Evolutionary conservation across 2,329 filamentous ascomycete genomes (phyloP), one percentile per base, ranked within the genome.

Genomic region (Emmonsia crescens): DNA sequence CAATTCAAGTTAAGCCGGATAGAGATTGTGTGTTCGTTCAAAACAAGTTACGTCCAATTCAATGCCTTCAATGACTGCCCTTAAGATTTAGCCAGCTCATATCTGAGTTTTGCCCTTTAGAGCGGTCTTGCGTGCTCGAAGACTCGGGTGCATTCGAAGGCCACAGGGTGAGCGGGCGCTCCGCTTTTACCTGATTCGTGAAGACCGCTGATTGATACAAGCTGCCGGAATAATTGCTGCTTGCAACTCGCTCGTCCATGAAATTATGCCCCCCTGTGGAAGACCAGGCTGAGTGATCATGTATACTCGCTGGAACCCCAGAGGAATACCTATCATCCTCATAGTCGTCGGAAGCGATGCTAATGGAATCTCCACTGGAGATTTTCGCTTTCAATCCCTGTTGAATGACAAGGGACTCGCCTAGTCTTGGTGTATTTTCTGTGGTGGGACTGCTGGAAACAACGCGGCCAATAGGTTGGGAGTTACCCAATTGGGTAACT

Each of bases 81-180:
- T 64, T 64, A 42, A 77, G 67, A 64, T 77, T 76, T 58, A 77
- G 67, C 75, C 75, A 77, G 67, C 75, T 77, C 71, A 77, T 74
- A 67, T 77, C 75, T 3, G 74, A 70, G 61, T 75, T 76, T 62
- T 60, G 54, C 69, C 71, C 29, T 52, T 42, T 36, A 33, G 48
- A 49, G 27, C 9, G n/a, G 33, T 55, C 44, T 14, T 19, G 31
- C 9, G 5, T n/a, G n/a, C 14, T 38, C n/a, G 58, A 52, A 12
- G 48, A 21, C 9, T 31, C 44, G 2, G 24, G 19, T 24, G 9
- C 59, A 31, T 60, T 44, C 33, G 49, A n/a, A 57, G 61, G 46
- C 60, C 66, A 65, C 40, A 68, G 65, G 21, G 62, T 61, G 46
- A 61, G 24, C 60, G 66, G 54, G 63, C 65, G 59, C 31, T 62